Conservation (phyloP, 2,329 filamentous ascomycete species). For the Cytospora chrysosperma region DNA sequence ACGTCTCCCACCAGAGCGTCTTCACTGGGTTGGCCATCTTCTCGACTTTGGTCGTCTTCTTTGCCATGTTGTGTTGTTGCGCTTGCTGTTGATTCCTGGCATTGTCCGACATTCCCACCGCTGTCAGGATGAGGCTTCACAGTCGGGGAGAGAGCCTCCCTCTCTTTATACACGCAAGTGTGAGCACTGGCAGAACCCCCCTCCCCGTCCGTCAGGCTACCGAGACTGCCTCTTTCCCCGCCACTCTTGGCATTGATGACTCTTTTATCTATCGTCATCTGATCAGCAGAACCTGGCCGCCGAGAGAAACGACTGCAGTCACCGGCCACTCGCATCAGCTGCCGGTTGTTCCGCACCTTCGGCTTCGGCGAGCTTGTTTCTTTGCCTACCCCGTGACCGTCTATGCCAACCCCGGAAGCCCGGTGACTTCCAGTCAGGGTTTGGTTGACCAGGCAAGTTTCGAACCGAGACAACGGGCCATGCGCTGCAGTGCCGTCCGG, state of each 20-base stretch:
- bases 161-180: too few species aligned
- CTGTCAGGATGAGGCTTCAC: not conserved
- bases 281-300: not conserved
- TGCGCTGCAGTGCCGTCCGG: not conserved
- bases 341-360: slow-evolving; percentile 2
- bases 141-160: not conserved
- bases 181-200: not conserved
- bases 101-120: not conserved
- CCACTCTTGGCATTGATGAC: slow-evolving; percentile 18
- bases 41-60: not conserved
- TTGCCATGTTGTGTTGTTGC: not conserved
- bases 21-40: slow-evolving; percentile 22
- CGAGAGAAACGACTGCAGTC: slow-evolving; percentile 6
- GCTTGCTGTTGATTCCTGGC: not conserved
- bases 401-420: not conserved
- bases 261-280: not conserved
- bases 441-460: not conserved
- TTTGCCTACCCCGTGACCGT: slow-evolving; percentile 5
- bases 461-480: not conserved
- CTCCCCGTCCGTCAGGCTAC: not conserved
- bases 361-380: not conserved
- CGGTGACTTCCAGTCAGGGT: not conserved
- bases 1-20: slow-evolving; percentile 35
- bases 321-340: slow-evolving; percentile 15
- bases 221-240: not conserved